Conservation (phyloP, 179 eudicot genomes). For the Beta lomatogona region DNA sequence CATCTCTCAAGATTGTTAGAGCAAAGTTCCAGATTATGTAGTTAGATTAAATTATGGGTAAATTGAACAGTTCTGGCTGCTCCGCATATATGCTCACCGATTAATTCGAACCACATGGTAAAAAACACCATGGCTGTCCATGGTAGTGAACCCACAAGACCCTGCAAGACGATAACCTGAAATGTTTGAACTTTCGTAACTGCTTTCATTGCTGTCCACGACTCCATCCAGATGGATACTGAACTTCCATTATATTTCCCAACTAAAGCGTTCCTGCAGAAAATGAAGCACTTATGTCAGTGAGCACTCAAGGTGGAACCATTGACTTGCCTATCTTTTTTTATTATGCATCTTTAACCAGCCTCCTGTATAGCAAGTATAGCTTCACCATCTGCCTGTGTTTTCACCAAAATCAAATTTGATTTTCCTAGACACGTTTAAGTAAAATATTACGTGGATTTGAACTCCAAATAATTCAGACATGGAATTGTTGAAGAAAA, state of each 20-base stretch:
- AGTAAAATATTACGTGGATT: neutral
- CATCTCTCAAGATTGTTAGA: no score
- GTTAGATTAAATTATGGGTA: neutral
- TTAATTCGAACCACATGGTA: conserved; percentile 91
- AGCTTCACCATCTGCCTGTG: neutral
- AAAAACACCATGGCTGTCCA: conserved; percentile 98
- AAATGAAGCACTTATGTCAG: neutral
- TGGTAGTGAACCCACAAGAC: conserved; percentile 91
- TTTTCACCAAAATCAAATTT: neutral
- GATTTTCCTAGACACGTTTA: neutral
- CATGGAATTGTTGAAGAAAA: neutral
- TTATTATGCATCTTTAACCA: neutral
- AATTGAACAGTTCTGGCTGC: conserved; percentile 8
- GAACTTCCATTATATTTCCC: conserved; percentile 41
- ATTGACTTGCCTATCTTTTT: neutral
- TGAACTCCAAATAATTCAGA: neutral
- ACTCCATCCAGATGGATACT: conserved; percentile 68
- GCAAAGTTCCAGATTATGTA: neutral
- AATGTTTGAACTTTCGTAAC: conserved; percentile 80
- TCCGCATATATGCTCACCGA: conserved; percentile 57
- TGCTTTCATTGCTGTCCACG: conserved; percentile 71
- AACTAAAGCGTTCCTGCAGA: conserved; percentile 52
- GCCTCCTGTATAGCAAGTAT: neutral
- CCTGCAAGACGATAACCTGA: conserved; percentile 91
- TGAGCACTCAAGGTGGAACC: neutral